Conservation (phyloP, 2,329 filamentous ascomycete genomes). For the Escovopsis sp. region DNA sequence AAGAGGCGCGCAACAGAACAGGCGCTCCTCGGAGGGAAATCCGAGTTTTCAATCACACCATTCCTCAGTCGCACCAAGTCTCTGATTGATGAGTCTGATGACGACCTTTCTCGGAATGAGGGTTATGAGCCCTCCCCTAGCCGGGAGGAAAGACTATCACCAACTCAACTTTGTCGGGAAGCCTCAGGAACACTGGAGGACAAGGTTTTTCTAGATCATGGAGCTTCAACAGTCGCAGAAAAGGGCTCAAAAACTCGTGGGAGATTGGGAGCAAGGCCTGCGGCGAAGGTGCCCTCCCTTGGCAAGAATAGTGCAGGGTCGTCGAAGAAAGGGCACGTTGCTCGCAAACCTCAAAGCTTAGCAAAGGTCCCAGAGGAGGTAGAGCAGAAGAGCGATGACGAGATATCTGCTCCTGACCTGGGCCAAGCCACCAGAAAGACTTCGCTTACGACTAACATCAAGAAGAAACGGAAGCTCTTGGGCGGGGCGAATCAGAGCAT, state of each 20-base stretch:
- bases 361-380: neutral
- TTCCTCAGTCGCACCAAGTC: constrained; percentile 66
- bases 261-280: constrained; percentile 28
- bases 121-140: constrained; percentile 1
- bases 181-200: no score
- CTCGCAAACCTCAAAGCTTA: constrained; percentile 1
- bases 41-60: constrained; percentile 83
- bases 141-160: neutral
- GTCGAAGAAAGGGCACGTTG: constrained; percentile 2
- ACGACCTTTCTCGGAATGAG: constrained; percentile 10
- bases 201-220: neutral
- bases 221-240: constrained; percentile 2
- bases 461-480: constrained; percentile 61
- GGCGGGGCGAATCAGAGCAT: constrained; percentile 48
- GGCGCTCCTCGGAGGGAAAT: constrained; percentile 59
- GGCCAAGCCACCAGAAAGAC: constrained; percentile 8
- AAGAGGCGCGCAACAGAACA: constrained; percentile 46
- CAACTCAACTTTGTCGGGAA: neutral
- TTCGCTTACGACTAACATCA: constrained; percentile 27
- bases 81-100: constrained; percentile 26
- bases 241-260: constrained; percentile 26
- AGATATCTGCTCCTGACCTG: neutral
- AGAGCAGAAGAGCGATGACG: neutral
- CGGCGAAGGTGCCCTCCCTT: constrained; percentile 29
- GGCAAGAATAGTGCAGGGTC: constrained; percentile 29